Evolutionary conservation across 345 rosid genomes (phyloP).

Genomic region (Stellera chamaejasme): DNA sequence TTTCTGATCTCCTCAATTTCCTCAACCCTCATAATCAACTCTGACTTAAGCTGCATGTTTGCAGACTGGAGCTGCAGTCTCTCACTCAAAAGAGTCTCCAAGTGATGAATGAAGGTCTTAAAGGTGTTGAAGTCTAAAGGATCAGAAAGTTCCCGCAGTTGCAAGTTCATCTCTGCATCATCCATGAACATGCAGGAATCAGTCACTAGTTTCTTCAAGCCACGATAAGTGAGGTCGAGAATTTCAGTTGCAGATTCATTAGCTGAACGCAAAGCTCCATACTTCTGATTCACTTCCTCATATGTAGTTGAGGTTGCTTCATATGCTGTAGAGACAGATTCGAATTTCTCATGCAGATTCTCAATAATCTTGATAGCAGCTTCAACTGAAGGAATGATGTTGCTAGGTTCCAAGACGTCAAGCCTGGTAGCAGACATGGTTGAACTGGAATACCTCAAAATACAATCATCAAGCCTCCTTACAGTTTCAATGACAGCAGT

Average conservation of each 20-base stretch:
- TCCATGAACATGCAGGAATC: slow-evolving; percentile 31
- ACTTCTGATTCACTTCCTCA: slow-evolving; percentile 46
- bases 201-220: slow-evolving; percentile 37
- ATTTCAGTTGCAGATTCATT: slow-evolving; percentile 31
- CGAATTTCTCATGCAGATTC: slow-evolving; percentile 50
- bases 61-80: slow-evolving; percentile 46
- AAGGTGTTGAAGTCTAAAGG: slow-evolving; percentile 34
- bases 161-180: slow-evolving; percentile 16
- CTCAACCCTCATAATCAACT: slow-evolving; percentile 36
- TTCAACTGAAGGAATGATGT: slow-evolving; percentile 30
- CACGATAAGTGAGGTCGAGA: slow-evolving; percentile 33
- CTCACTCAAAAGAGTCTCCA: slow-evolving; percentile 44
- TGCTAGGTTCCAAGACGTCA: slow-evolving; percentile 33
- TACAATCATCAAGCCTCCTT: slow-evolving; percentile 44
- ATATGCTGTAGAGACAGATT: slow-evolving; percentile 31
- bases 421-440: slow-evolving; percentile 17
- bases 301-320: slow-evolving; percentile 34
- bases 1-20: slow-evolving; percentile 46
- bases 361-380: slow-evolving; percentile 43
- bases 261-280: slow-evolving; percentile 30
- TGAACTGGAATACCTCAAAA: slow-evolving; percentile 23
- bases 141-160: slow-evolving; percentile 29
- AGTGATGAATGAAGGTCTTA: slow-evolving; percentile 37
- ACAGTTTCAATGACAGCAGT: slow-evolving; percentile 42
- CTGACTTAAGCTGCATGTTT: slow-evolving; percentile 44